Base-by-base conservation (phyloP, 2,329 filamentous ascomycete species). In the Bisporella sp. region DNA sequence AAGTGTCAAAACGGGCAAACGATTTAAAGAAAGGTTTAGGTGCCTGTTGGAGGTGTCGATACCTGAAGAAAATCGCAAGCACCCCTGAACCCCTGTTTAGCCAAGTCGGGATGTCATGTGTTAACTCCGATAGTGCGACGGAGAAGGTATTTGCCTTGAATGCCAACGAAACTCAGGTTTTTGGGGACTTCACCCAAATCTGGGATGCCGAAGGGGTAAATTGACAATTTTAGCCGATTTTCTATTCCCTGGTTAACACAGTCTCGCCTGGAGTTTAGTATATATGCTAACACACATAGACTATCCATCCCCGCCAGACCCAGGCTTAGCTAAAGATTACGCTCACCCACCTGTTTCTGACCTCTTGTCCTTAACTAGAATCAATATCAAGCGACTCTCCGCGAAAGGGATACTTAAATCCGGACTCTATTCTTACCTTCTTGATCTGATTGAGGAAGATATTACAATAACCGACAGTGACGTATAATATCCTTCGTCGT, bases 401-500 rank as follows among this genome's bases (percentile, higher is more conserved):
- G 39, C 21, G 43, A 46, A 47, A 35, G 35, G 44, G 6, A 42
- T 50, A 41, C 28, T 50, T 13, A 46, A 43, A 37, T 21, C 44
- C 21, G 44, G 31, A 4, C 44, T 50, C 12, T 50, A 50, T 42
- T 46, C 44, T 30, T 50, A 50, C 32, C 43, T 50, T 43, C 33
- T 50, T 50, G 43, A 46, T 12, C 37, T 50, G 43, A 50, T 50
- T 39, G 48, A 50, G 48, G 48, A 50, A 46, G 48, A 50, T 37
- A 39, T 39, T 32, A 41, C 21, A 21, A 11, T 13, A 29, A 31
- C 28, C 11, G 29, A 9, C 31, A 46, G 9, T 29, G 42, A 40
- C 29, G 46, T 29, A 44, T 46, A 50, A 29, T 13, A 50, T 46
- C 35, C 44, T 35, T 47, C 44, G 46, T 21, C 5, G 9, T 41